Evolutionary conservation across 176 grass and related monocot genomes (phyloP).

Genomic region (Hordeum marinum): DNA sequence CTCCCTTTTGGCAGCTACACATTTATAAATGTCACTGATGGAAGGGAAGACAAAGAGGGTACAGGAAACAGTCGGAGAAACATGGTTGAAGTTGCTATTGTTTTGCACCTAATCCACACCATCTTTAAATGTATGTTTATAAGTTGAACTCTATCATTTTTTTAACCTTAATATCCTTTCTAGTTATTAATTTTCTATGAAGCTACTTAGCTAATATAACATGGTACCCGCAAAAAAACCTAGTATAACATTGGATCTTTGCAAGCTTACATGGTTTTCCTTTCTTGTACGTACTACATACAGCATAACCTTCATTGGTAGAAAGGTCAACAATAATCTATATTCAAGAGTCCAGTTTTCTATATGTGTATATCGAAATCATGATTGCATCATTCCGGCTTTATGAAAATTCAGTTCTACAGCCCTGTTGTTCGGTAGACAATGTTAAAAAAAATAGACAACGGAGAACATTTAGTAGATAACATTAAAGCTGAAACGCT

Average conservation of each 20-base stretch:
- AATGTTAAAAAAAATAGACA: not conserved
- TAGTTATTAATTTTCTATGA: not conserved
- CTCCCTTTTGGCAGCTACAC: too few relatives aligned
- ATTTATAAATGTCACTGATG: too few relatives aligned
- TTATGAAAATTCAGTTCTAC: not conserved
- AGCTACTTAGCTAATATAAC: not conserved
- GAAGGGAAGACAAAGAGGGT: too few relatives aligned
- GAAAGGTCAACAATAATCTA: not conserved
- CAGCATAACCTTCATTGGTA: not conserved
- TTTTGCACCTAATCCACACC: constrained; percentile 43
- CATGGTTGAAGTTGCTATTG: constrained; percentile 66
- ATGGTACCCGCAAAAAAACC: not conserved
- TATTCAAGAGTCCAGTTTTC: not conserved
- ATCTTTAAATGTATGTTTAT: constrained; percentile 55
- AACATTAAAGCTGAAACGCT: too few relatives aligned
- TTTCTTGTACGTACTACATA: not conserved
- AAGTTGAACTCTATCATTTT: not conserved
- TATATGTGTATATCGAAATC: not conserved
- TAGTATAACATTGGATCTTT: not conserved
- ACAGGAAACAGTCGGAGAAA: constrained; percentile 47
- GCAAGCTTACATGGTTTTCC: not conserved
- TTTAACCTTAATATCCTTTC: not conserved
- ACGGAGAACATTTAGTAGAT: too few relatives aligned
- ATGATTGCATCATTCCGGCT: not conserved
- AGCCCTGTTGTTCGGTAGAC: not conserved